Evolutionary conservation across 1,284 basidiomycete genomes (phyloP).

Genomic region (Leccinum subfulvum): DNA sequence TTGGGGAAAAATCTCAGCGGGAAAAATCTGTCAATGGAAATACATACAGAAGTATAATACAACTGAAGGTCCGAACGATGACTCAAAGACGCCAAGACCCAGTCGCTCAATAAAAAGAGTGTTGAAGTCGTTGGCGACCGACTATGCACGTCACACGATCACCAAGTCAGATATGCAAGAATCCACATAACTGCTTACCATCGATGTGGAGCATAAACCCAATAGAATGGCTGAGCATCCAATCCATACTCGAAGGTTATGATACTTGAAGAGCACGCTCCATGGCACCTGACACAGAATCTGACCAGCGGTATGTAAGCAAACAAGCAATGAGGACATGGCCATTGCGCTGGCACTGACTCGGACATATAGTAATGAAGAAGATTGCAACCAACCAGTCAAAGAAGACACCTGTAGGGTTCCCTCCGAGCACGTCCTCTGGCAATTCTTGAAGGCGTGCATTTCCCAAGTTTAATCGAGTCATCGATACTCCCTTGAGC

Average conservation of each 20-base stretch:
- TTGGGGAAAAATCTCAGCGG: constrained; percentile 7
- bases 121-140: constrained; percentile 56
- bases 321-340: not conserved
- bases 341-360: constrained; percentile 22
- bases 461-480: constrained; percentile 73
- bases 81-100: constrained; percentile 68
- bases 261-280: constrained; percentile 63
- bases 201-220: constrained; percentile 67
- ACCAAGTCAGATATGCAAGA: not conserved
- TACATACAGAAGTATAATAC: constrained; percentile 70
- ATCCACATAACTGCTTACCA: constrained; percentile 43
- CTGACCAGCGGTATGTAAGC: constrained; percentile 34
- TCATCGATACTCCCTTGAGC: too few relatives aligned
- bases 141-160: constrained; percentile 35
- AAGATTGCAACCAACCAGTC: constrained; percentile 76
- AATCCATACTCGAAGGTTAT: constrained; percentile 65
- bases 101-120: constrained; percentile 58
- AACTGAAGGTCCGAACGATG: constrained; percentile 46
- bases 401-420: constrained; percentile 62
- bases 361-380: constrained; percentile 67
- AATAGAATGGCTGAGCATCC: constrained; percentile 65
- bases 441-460: constrained; percentile 71
- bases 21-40: not conserved
- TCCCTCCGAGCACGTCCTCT: constrained; percentile 61
- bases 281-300: constrained; percentile 70